These are phyloP conservation scores for Botryotinia calthae DNA, from an alignment of 2,329 filamentous ascomycete species.

Conservation along the genomic window DNA sequence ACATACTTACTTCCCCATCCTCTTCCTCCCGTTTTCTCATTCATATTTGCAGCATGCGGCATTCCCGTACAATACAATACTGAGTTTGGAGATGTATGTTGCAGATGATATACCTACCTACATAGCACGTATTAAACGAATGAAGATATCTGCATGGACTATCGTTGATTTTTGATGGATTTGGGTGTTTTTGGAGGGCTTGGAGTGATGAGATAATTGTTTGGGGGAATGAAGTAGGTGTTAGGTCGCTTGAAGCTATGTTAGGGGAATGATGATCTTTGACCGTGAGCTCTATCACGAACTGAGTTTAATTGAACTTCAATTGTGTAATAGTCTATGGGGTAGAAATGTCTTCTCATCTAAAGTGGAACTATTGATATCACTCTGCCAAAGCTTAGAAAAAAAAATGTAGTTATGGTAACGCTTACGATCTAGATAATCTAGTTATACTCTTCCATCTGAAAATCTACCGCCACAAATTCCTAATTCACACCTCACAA, in stretches of 20 bases:
- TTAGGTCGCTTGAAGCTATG: not conserved
- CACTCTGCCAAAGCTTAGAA: not conserved
- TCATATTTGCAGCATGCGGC: not conserved
- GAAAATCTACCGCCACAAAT: not conserved
- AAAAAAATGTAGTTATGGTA: not conserved
- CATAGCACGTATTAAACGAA: not conserved
- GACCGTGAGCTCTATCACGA: not conserved
- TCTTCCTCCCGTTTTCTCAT: too few species aligned
- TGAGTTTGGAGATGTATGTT: not conserved
- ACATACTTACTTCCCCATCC: fast-evolving
- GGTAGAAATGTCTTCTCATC: not conserved
- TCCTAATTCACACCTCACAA: conserved; percentile 1
- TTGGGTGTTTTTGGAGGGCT: not conserved
- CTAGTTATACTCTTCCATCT: not conserved
- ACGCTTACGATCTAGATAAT: not conserved
- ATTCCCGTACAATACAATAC: not conserved
- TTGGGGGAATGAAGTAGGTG: not conserved
- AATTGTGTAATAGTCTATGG: not conserved
- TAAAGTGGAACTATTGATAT: not conserved
- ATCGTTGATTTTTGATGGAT: not conserved
- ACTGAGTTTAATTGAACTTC: not conserved
- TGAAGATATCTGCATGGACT: not conserved
- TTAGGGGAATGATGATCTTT: not conserved
- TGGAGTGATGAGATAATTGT: not conserved
- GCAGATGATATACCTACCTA: not conserved